Conservation (phyloP, 1,284 basidiomycete genomes). For the Termitomyces sp. region DNA sequence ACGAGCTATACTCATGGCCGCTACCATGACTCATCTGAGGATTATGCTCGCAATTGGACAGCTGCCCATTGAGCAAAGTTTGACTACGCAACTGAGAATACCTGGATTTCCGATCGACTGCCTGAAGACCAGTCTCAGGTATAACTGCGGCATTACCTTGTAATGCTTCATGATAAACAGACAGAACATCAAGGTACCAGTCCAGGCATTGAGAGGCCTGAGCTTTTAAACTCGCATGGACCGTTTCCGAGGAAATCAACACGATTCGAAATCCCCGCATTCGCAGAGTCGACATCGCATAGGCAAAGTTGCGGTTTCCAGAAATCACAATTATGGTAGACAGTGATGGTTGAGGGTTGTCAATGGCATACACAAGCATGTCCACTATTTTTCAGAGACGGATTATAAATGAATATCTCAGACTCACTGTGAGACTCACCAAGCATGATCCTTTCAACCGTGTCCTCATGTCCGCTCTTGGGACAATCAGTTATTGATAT, state of each 20-base stretch:
- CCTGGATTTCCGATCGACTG: not conserved
- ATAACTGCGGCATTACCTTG: not conserved
- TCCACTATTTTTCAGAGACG: slow-evolving; percentile 35
- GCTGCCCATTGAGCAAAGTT: not conserved
- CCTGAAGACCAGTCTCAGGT: not conserved
- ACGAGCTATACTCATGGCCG: not conserved
- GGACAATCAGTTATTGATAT: slow-evolving; percentile 47
- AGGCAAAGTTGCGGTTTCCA: slow-evolving; percentile 54
- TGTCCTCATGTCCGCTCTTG: slow-evolving; percentile 31
- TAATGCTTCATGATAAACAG: not conserved
- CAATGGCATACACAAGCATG: slow-evolving; percentile 53
- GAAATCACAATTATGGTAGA: slow-evolving; percentile 50
- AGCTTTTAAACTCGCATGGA: slow-evolving; percentile 40
- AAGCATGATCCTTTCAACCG: slow-evolving; percentile 44
- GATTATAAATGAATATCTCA: not conserved
- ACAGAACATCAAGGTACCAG: slow-evolving; percentile 37
- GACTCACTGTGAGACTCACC: slow-evolving; percentile 24
- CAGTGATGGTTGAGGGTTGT: slow-evolving; percentile 36
- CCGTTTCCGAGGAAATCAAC: slow-evolving; percentile 38
- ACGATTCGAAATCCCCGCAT: slow-evolving; percentile 44
- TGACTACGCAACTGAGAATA: no score
- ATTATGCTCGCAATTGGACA: not conserved
- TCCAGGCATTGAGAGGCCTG: slow-evolving; percentile 51
- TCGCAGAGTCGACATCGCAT: slow-evolving; percentile 46
- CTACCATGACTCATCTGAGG: not conserved